phyloP scores from a whole-genome alignment of 306 rosid species.

The Begonia masoniana region DNA sequence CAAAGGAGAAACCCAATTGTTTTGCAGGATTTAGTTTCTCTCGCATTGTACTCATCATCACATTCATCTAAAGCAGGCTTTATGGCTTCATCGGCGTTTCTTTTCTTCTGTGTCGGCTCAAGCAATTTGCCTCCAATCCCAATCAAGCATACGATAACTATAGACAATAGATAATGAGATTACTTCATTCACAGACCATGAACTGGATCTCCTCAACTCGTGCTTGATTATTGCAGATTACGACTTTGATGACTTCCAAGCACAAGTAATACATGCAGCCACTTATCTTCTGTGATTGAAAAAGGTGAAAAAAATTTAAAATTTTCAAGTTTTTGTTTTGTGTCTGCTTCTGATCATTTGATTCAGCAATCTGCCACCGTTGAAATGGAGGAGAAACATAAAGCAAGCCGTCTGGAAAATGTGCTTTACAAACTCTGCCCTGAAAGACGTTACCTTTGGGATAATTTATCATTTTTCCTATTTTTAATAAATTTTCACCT shows the following conservation, averaged over 20 bases:
- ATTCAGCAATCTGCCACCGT: too few species aligned
- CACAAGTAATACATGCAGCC: slow-evolving; percentile 49
- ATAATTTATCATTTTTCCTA: too few species aligned
- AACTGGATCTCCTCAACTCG: slow-evolving; percentile 34
- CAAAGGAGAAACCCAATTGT: too few species aligned
- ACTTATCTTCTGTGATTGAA: slow-evolving; percentile 55
- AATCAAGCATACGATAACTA: too few species aligned
- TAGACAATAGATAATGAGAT: slow-evolving; percentile 14
- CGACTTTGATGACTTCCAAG: slow-evolving; percentile 52
- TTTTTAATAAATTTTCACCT: too few species aligned
- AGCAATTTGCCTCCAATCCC: slow-evolving; percentile 19
- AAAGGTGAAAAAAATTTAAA: slow-evolving; percentile 23
- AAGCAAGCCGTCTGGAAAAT: too few species aligned
- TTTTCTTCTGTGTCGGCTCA: slow-evolving; percentile 50
- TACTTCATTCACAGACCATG: slow-evolving; percentile 34
- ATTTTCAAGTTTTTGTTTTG: too few species aligned
- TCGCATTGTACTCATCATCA: background rate
- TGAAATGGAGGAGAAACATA: too few species aligned
- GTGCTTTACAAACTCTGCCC: too few species aligned
- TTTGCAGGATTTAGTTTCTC: too few species aligned
- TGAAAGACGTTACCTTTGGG: too few species aligned
- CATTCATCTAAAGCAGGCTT: slow-evolving; percentile 32
- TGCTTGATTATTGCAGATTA: slow-evolving; percentile 37
- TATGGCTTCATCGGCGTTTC: slow-evolving; percentile 94
- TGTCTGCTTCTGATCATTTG: too few species aligned